phyloP scores from a whole-genome alignment of 345 rosid species.

The Eucalyptus curtisii region DNA sequence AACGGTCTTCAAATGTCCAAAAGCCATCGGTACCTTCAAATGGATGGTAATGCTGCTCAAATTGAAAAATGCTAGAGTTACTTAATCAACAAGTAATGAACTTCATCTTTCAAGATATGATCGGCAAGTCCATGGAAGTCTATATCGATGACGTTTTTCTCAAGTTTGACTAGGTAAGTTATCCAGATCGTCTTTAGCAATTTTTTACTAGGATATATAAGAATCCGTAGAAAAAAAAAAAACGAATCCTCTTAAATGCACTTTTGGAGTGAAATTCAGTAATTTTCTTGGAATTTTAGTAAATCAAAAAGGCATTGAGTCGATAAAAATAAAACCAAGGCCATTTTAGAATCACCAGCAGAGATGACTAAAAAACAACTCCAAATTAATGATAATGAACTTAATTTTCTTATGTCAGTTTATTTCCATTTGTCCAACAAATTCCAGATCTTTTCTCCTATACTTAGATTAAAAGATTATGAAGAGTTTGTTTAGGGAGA shows the following conservation, averaged over 20 bases:
- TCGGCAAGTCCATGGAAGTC: neutral
- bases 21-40: neutral
- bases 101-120: neutral
- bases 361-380: neutral
- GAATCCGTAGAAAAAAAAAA: neutral
- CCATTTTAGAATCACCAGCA: neutral
- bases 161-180: neutral
- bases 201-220: neutral
- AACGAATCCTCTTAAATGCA: neutral
- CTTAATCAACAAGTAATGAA: neutral
- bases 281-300: neutral
- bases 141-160: neutral
- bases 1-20: neutral
- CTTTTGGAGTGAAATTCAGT: neutral
- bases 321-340: neutral
- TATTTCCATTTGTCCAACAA: neutral
- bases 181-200: neutral
- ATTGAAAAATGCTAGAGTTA: neutral
- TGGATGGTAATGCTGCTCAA: neutral
- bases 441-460: neutral
- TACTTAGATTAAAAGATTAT: neutral
- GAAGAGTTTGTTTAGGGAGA: neutral
- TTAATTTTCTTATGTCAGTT: neutral
- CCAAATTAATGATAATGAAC: neutral
- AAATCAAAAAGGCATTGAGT: neutral